Evolutionary conservation across 108 stramenopile species (phyloP).

Genomic region (Skeletonema marinoi): DNA sequence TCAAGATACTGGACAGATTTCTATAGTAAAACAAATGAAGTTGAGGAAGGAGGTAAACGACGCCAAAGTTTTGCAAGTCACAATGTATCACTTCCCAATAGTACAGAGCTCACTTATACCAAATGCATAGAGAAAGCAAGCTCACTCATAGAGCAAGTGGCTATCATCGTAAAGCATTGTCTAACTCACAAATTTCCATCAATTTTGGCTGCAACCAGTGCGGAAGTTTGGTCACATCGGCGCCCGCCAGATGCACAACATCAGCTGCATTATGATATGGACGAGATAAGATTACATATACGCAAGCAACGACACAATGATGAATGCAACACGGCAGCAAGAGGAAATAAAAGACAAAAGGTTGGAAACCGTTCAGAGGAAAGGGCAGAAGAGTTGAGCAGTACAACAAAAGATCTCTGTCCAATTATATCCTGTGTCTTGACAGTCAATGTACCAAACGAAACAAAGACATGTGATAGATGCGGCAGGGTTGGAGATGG

Average conservation of each 20-base stretch:
- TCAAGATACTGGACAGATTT: constrained; percentile 47
- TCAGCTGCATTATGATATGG: constrained; percentile 52
- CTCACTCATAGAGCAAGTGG: constrained; percentile 49
- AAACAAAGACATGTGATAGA: constrained; percentile 1
- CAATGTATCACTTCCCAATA: constrained; percentile 25
- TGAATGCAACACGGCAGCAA: not conserved
- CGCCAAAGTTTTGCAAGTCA: constrained; percentile 40
- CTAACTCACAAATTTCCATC: constrained; percentile 23
- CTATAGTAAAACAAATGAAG: constrained; percentile 7
- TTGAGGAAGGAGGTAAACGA: not conserved
- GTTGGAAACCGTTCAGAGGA: not conserved
- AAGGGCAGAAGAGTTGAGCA: not conserved
- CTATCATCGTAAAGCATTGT: constrained; percentile 32
- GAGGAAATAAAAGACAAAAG: constrained; percentile 13
- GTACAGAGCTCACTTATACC: not conserved
- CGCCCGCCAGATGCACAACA: constrained; percentile 44
- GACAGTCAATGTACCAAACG: constrained; percentile 36
- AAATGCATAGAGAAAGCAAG: not conserved
- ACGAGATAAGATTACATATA: constrained; percentile 34
- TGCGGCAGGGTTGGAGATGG: constrained; percentile 17
- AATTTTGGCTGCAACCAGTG: constrained; percentile 34
- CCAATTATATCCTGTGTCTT: constrained; percentile 46
- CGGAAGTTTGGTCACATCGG: constrained; percentile 52
- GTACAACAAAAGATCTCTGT: constrained; percentile 25
- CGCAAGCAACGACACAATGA: constrained; percentile 2